Evolutionary conservation across 2,329 filamentous ascomycete species (phyloP).

Genomic region (Colletotrichum eleusines): DNA sequence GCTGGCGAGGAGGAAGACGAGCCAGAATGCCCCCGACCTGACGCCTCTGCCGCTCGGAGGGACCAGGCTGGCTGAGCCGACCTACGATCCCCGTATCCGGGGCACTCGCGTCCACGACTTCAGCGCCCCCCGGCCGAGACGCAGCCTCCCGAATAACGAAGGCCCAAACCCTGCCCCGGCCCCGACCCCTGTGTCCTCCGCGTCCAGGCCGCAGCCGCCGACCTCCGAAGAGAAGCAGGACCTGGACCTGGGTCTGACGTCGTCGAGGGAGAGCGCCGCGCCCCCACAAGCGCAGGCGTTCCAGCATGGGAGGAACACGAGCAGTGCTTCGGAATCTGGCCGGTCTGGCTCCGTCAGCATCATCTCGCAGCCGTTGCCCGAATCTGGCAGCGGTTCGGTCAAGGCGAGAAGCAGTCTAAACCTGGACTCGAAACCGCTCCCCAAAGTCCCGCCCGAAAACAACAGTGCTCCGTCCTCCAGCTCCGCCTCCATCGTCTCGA

Average conservation of each 20-base stretch:
- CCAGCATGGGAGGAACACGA: slow-evolving; percentile 41
- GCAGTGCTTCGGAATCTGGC: slow-evolving; percentile 50
- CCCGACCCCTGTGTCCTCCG: slow-evolving; percentile 11
- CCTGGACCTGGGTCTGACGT: slow-evolving; percentile 42
- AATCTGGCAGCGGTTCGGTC: slow-evolving; percentile 47
- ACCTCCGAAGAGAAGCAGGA: slow-evolving; percentile 32
- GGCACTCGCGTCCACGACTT: slow-evolving; percentile 76
- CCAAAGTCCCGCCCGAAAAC: slow-evolving; percentile 56
- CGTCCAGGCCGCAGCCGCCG: slow-evolving; percentile 29
- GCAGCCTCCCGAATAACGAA: slow-evolving; percentile 49
- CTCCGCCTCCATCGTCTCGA: slow-evolving; percentile 52
- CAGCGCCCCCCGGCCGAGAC: slow-evolving; percentile 68
- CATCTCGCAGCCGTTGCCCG: slow-evolving; percentile 46
- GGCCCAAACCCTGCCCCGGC: slow-evolving; percentile 8
- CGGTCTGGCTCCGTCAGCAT: slow-evolving; percentile 45
- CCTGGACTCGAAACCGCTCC: slow-evolving; percentile 40
- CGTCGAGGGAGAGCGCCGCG: slow-evolving; percentile 42
- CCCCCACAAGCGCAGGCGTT: background rate
- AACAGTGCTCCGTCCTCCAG: slow-evolving; percentile 46
- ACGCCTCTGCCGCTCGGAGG: slow-evolving; percentile 54
- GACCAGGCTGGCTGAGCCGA: slow-evolving; percentile 57
- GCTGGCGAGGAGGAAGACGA: slow-evolving; percentile 67
- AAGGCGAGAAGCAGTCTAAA: slow-evolving; percentile 40
- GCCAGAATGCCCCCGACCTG: slow-evolving; percentile 61
- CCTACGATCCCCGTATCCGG: slow-evolving; percentile 73